Evolutionary conservation across 352 stramenopile species (phyloP).

Genomic region (Phytopythium vexans): DNA sequence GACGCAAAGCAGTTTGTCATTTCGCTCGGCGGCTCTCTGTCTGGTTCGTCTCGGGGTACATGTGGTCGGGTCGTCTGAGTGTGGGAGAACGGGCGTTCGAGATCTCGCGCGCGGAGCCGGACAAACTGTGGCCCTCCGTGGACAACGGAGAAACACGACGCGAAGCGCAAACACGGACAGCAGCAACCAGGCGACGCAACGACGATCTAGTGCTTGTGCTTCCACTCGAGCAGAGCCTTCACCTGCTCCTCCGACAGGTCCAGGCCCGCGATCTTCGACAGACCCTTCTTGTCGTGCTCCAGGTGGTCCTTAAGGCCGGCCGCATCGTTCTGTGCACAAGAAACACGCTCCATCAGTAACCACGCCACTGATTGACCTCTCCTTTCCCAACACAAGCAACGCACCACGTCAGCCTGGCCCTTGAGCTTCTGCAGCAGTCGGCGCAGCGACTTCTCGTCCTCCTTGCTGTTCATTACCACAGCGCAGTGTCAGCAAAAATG

Average conservation of each 20-base stretch:
- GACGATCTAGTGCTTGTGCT: slow-evolving; percentile 75
- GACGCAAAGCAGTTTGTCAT: too few species aligned
- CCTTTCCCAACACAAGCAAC: neutral
- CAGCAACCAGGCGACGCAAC: neutral
- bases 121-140: too few species aligned
- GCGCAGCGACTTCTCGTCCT: slow-evolving; percentile 83
- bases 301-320: slow-evolving; percentile 67
- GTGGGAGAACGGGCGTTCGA: neutral
- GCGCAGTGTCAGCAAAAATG: slow-evolving; percentile 2
- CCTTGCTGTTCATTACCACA: slow-evolving; percentile 47
- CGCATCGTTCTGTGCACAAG: slow-evolving; percentile 32
- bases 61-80: neutral
- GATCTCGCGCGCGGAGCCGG: too few species aligned
- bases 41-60: too few species aligned
- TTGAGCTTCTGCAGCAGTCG: slow-evolving; percentile 89
- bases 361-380: neutral
- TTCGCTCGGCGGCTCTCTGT: too few species aligned
- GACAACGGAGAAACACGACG: too few species aligned
- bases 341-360: neutral
- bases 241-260: slow-evolving; percentile 66
- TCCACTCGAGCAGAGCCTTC: slow-evolving; percentile 85
- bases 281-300: slow-evolving; percentile 69
- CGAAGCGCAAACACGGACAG: too few species aligned
- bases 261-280: slow-evolving; percentile 63
- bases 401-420: slow-evolving; percentile 61